Percentiles rank a stretch among this genome's conserved stretches.
Conservation (phyloP, 495 filamentous ascomycete species). For the Articulospora tetracladia region DNA sequence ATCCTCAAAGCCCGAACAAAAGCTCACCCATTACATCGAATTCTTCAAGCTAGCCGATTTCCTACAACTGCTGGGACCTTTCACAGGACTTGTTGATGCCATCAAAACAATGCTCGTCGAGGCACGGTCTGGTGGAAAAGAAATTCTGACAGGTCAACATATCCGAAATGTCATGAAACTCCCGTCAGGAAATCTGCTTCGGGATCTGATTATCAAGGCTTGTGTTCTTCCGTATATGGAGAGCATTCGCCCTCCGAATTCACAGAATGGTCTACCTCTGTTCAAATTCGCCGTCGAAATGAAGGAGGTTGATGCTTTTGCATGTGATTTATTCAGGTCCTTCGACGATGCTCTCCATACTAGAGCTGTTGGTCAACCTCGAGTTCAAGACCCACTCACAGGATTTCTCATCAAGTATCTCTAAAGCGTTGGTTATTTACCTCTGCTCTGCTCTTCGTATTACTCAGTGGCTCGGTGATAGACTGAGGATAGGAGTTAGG, state of each 20-base stretch:
- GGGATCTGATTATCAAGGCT: constrained; percentile 3
- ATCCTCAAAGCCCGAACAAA: not conserved
- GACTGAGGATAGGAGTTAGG: too few relatives aligned
- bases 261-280: too few relatives aligned
- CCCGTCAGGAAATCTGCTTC: not conserved
- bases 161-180: constrained; percentile 1
- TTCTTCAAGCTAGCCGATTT: constrained; percentile 9
- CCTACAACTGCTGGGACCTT: constrained; percentile 8
- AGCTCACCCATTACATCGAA: not conserved
- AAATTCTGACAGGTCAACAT: constrained; percentile 1
- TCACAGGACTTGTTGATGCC: not conserved
- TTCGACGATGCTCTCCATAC: not conserved
- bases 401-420: not conserved
- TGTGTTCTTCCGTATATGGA: not conserved
- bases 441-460: too few relatives aligned
- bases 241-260: not conserved
- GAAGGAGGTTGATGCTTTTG: constrained; percentile 9
- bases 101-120: not conserved
- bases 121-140: not conserved
- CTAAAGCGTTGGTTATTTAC: too few relatives aligned
- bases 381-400: not conserved
- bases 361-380: too few relatives aligned
- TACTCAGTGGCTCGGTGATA: too few relatives aligned
- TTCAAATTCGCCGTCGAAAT: constrained; percentile 7
- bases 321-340: constrained; percentile 3